phyloP scores from a whole-genome alignment of 2,329 filamentous ascomycete species.

The Amphichorda felina region DNA sequence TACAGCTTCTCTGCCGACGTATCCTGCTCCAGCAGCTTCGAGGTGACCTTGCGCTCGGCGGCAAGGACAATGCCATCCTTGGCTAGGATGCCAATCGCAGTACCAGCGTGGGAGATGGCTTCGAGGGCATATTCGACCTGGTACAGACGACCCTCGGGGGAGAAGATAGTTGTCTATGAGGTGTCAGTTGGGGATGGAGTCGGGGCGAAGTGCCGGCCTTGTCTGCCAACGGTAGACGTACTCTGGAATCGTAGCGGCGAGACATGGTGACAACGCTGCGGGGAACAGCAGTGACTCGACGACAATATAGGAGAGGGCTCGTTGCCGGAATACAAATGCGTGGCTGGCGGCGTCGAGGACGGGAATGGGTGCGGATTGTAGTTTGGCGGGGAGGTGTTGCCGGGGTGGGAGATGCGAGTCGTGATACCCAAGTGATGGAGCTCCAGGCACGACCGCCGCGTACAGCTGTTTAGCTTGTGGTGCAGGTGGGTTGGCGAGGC shows the following conservation, averaged over 20 bases:
- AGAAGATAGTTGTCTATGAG: slow-evolving; percentile 94
- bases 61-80: slow-evolving; percentile 98
- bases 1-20: slow-evolving; percentile 99
- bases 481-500: slow-evolving; percentile 2
- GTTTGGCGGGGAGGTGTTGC: slow-evolving; percentile 2
- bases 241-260: slow-evolving; percentile 93
- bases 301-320: background rate
- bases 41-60: slow-evolving; percentile 97
- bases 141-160: slow-evolving; percentile 93
- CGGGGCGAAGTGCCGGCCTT: slow-evolving; percentile 1
- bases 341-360: slow-evolving; percentile 2
- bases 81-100: slow-evolving; percentile 89
- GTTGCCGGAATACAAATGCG: no score
- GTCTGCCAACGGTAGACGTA: slow-evolving; percentile 35
- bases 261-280: slow-evolving; percentile 54
- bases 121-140: slow-evolving; percentile 99
- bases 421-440: slow-evolving; percentile 12
- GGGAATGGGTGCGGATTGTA: slow-evolving; percentile 1
- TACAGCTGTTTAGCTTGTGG: slow-evolving; percentile 14
- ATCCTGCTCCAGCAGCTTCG: slow-evolving; percentile 97
- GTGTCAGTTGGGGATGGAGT: background rate
- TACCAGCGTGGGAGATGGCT: slow-evolving; percentile 96
- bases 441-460: slow-evolving; percentile 32
- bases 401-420: background rate
- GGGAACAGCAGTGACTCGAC: background rate